Conservation (phyloP, 1,139 yeast genomes). For the Pichia sp. region DNA sequence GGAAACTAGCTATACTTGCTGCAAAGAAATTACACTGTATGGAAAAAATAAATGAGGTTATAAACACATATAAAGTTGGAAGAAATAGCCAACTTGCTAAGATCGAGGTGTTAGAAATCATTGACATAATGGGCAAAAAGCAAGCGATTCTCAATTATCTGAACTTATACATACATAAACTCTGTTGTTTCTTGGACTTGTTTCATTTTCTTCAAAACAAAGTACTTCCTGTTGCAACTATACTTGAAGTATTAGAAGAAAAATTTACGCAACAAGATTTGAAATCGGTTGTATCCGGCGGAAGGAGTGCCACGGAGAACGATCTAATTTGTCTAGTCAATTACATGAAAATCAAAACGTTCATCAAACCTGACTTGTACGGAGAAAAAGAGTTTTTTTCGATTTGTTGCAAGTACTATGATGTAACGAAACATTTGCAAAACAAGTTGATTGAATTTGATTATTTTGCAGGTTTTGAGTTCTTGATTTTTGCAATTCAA, state of each 20-base stretch:
- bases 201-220: conserved; percentile 31
- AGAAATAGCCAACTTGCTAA: conserved; percentile 57
- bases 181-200: conserved; percentile 57
- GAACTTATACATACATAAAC: conserved; percentile 42
- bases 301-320: conserved; percentile 25
- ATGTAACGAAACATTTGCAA: conserved; percentile 27
- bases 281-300: conserved; percentile 15
- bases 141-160: too few species aligned
- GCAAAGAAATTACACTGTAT: conserved; percentile 29
- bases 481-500: conserved; percentile 49
- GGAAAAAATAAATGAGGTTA: conserved; percentile 31
- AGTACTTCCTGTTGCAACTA: neutral
- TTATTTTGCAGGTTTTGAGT: conserved; percentile 62
- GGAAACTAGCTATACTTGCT: conserved; percentile 51
- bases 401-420: conserved; percentile 23
- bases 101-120: conserved; percentile 44
- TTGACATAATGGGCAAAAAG: too few species aligned
- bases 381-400: conserved; percentile 20
- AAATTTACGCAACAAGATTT: conserved; percentile 14
- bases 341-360: conserved; percentile 42
- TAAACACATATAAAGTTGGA: conserved; percentile 33
- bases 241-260: conserved; percentile 15
- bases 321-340: conserved; percentile 46
- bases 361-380: conserved; percentile 22
- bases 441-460: conserved; percentile 50